Conservation (phyloP, 1,284 basidiomycete species). For the Trametes sp. region DNA sequence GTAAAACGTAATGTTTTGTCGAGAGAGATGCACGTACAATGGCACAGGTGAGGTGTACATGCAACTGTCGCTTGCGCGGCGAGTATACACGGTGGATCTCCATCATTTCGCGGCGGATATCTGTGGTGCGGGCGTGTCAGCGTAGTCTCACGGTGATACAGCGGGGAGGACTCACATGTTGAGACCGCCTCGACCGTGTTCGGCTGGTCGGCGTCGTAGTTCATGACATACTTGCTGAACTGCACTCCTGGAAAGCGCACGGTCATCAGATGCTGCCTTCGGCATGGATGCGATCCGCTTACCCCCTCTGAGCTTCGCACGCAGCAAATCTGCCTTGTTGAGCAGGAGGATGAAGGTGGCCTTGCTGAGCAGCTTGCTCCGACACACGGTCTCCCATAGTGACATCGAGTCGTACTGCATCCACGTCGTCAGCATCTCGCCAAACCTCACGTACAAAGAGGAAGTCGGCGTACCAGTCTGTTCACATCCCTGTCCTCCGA, state of each 20-base stretch:
- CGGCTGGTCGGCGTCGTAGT: slow-evolving; percentile 52
- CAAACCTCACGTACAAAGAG: not conserved
- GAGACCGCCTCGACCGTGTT: slow-evolving; percentile 61
- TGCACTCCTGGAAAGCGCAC: slow-evolving; percentile 43
- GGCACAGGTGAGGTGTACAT: slow-evolving; percentile 62
- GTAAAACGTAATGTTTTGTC: too few species aligned
- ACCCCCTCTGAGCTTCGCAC: slow-evolving; percentile 56
- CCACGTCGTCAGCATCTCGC: not conserved
- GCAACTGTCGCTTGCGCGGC: slow-evolving; percentile 54
- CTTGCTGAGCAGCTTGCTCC: slow-evolving; percentile 57
- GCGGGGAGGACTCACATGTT: slow-evolving; percentile 53
- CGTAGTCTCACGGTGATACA: too few species aligned
- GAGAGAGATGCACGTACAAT: slow-evolving; percentile 50
- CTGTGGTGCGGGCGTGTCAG: too few species aligned
- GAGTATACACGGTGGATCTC: slow-evolving; percentile 57
- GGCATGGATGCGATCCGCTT: not conserved
- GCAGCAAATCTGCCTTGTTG: slow-evolving; percentile 68
- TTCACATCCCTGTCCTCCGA: slow-evolving; percentile 62
- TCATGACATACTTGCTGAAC: slow-evolving; percentile 62
- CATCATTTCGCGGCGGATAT: slow-evolving; percentile 59
- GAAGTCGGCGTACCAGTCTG: slow-evolving; percentile 51
- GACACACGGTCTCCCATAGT: slow-evolving; percentile 65
- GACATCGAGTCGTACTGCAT: slow-evolving; percentile 59
- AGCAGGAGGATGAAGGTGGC: slow-evolving; percentile 65
- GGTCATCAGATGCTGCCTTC: not conserved